Evolutionary conservation across 768 basidiomycete genomes (phyloP).

Genomic region (Lepiota venenata): DNA sequence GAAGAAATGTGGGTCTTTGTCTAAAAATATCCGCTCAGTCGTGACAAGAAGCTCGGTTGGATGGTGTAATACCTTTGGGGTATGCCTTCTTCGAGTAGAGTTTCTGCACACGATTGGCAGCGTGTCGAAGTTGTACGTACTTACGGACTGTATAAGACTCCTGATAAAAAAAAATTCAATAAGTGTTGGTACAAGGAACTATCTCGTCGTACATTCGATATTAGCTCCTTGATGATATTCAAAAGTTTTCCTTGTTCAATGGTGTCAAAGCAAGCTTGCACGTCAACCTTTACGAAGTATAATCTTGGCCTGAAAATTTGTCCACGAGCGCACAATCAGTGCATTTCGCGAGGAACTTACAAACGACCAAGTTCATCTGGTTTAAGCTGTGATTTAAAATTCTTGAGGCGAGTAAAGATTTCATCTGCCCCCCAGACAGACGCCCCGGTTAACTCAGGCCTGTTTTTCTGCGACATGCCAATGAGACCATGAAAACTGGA

Average conservation of each 20-base stretch:
- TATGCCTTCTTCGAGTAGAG: constrained; percentile 57
- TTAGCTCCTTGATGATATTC: constrained; percentile 65
- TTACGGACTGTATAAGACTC: constrained; percentile 70
- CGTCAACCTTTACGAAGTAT: constrained; percentile 97
- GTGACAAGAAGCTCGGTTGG: not conserved
- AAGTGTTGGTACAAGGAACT: not conserved
- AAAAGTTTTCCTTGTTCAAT: constrained; percentile 88
- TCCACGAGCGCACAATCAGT: not conserved
- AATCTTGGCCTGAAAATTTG: constrained; percentile 62
- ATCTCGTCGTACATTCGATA: constrained; percentile 58
- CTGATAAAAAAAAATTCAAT: constrained; percentile 30
- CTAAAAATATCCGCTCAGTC: constrained; percentile 33
- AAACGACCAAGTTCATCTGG: constrained; percentile 38
- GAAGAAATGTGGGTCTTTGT: constrained; percentile 74
- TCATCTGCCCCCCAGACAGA: constrained; percentile 85
- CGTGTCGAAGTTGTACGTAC: constrained; percentile 63
- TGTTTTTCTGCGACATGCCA: constrained; percentile 45
- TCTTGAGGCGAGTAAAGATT: constrained; percentile 70
- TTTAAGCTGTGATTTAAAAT: constrained; percentile 56
- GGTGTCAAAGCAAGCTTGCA: constrained; percentile 94
- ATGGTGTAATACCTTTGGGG: constrained; percentile 51
- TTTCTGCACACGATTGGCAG: constrained; percentile 53
- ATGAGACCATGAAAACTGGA: not conserved
- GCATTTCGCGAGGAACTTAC: constrained; percentile 31
- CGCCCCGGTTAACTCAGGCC: constrained; percentile 66